phyloP scores from a whole-genome alignment of 805 yeast species.

The Starmerella apicola region DNA sequence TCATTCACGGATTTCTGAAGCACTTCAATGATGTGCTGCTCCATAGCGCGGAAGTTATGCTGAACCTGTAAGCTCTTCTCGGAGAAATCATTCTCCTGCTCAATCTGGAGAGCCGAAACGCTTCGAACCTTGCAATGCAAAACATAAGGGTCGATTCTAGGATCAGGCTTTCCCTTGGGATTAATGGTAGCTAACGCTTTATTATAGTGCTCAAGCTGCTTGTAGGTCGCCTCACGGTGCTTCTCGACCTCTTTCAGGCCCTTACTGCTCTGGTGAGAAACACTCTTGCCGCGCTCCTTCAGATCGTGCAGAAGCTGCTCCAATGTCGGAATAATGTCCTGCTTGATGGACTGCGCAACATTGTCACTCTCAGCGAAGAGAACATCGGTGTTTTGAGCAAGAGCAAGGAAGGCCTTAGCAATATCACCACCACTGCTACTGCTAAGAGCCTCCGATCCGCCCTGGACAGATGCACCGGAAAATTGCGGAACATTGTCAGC shows the following conservation, averaged over 20 bases:
- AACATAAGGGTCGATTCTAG: conserved; percentile 37
- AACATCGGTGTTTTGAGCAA: conserved; percentile 26
- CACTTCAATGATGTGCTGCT: conserved; percentile 33
- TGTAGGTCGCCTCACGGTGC: conserved; percentile 27
- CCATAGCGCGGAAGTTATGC: conserved; percentile 32
- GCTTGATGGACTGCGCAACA: conserved; percentile 30
- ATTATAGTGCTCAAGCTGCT: conserved; percentile 30
- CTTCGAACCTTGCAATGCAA: conserved; percentile 30
- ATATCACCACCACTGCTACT: conserved; percentile 20
- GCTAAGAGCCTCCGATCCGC: background rate
- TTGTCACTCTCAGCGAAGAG: conserved; percentile 28
- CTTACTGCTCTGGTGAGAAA: conserved; percentile 28
- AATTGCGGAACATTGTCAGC: conserved; percentile 28
- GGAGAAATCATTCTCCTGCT: conserved; percentile 34
- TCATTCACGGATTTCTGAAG: conserved; percentile 31
- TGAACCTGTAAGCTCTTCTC: conserved; percentile 35
- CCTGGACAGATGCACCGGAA: conserved; percentile 13
- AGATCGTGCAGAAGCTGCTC: conserved; percentile 33
- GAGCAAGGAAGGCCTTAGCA: conserved; percentile 26
- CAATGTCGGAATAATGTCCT: conserved; percentile 33
- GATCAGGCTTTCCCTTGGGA: conserved; percentile 28
- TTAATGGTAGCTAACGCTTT: conserved; percentile 23
- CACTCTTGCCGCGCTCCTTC: conserved; percentile 33
- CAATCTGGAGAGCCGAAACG: conserved; percentile 33
- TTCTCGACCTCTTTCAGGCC: conserved; percentile 30